A percentile compares a stretch with the other conserved stretches of the same genome.
Evolutionary conservation across 805 yeast species (phyloP).

Genomic region (Cyberlindnera mrakii): DNA sequence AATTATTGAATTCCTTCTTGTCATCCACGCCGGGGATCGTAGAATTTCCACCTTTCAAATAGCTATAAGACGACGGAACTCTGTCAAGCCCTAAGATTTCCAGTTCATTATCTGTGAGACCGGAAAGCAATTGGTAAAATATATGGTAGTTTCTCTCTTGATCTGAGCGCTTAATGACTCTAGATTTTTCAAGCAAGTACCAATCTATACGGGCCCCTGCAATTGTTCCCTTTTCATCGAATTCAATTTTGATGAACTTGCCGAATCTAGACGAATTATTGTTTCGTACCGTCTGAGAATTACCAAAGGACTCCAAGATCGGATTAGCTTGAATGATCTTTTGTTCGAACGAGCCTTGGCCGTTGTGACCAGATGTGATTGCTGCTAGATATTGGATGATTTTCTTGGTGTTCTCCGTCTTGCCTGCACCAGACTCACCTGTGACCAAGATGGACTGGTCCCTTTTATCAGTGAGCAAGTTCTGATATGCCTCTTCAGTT

Average conservation of each 20-base stretch:
- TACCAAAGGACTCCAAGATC: conserved; percentile 91
- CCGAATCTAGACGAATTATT: conserved; percentile 96
- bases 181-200: conserved; percentile 88
- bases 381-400: conserved; percentile 88
- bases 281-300: conserved; percentile 91
- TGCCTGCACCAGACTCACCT: conserved; percentile 99
- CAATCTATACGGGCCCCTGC: conserved; percentile 91
- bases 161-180: conserved; percentile 72
- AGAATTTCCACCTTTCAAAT: conserved; percentile 49
- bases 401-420: conserved; percentile 94
- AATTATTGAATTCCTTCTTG: conserved; percentile 52
- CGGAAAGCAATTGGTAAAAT: conserved; percentile 79
- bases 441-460: conserved; percentile 94
- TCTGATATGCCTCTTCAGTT: conserved; percentile 80
- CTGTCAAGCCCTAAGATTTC: conserved; percentile 38
- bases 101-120: conserved; percentile 49
- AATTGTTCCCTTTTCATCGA: conserved; percentile 55
- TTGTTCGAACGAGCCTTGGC: conserved; percentile 52
- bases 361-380: conserved; percentile 40
- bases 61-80: conserved; percentile 39
- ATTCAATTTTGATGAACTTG: conserved; percentile 85
- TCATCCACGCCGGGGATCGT: conserved; percentile 76
- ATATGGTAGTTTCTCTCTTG: conserved; percentile 90
- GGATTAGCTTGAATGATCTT: conserved; percentile 94
- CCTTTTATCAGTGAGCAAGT: conserved; percentile 57